These are phyloP conservation scores for Fusarium redolens DNA, from an alignment of 2,329 filamentous ascomycete species.

Conservation along the genomic window DNA sequence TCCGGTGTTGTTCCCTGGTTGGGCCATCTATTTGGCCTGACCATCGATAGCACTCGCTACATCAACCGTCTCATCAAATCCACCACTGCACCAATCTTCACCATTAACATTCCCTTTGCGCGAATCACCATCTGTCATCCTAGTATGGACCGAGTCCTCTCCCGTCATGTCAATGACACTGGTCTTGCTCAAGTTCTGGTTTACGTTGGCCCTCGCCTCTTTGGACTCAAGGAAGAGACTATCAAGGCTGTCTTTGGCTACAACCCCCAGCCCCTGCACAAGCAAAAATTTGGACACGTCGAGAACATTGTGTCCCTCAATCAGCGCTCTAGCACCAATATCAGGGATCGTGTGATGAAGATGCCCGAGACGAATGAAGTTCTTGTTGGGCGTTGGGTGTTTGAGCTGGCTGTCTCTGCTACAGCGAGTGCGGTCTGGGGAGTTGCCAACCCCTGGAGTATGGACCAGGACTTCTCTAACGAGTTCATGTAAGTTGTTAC, in stretches of 20 bases:
- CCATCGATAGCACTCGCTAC: conserved; percentile 42
- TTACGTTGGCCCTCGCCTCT: conserved; percentile 46
- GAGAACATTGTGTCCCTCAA: conserved; percentile 40
- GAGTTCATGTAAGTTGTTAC: conserved; percentile 45
- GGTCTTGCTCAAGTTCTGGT: conserved; percentile 48
- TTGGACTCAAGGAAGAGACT: conserved; percentile 38
- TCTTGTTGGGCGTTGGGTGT: conserved; percentile 46
- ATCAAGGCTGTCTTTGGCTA: conserved; percentile 41
- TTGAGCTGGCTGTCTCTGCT: conserved; percentile 46
- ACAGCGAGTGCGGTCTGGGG: conserved; percentile 49
- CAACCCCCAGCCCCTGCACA: conserved; percentile 45
- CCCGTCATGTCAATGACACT: conserved; percentile 45
- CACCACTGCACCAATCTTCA: conserved; percentile 41
- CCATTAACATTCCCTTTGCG: conserved; percentile 47
- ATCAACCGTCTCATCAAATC: conserved; percentile 43
- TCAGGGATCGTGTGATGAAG: conserved; percentile 32
- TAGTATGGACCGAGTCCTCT: conserved; percentile 44
- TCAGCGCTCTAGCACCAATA: conserved; percentile 37
- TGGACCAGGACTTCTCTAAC: conserved; percentile 46
- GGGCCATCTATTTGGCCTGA: conserved; percentile 43
- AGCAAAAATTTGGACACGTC: conserved; percentile 42
- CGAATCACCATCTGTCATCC: conserved; percentile 45
- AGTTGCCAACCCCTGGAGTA: conserved; percentile 46
- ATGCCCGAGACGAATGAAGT: conserved; percentile 37
- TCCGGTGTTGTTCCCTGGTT: conserved; percentile 40